Base-by-base conservation (phyloP, 2,329 filamentous ascomycete species). In the Hypoxylon sp. region DNA sequence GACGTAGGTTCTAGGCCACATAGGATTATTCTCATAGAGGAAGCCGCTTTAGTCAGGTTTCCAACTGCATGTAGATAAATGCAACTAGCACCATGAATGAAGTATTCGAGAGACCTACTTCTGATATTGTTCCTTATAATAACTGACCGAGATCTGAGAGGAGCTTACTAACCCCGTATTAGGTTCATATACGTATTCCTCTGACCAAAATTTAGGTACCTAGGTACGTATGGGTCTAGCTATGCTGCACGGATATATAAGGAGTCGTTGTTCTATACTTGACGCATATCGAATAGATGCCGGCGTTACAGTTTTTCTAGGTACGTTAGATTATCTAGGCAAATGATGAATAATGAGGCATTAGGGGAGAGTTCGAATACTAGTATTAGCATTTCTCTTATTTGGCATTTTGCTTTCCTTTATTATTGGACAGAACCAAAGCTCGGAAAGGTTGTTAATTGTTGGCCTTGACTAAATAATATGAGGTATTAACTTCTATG, bases 401-500 rank as follows among this genome's bases (percentile, higher is more conserved):
- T 26, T 26, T 26, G 5, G 26, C 26, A 14, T 13, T 37, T 11
- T 37, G 19, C 19, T 22, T 22, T 3, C 19, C 19, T 22, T 22
- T 22, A 3, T 14, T 14, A 13, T 14, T 37, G 13, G 35, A 14
- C 3, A 37, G 35, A n/a, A 37, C 13, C 8, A 10, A 10, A 44
- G 17, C n/a, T 19, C 17, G 10, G 8, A 19, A 44, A 44, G n/a
- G 39, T 44, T 44, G 39, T 14, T 26, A 26, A 22, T 22, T 22
- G 19, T 22, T 17, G 9, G 11, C 11, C 35, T 39, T 39, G 35
- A n/a, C 13, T 39, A 14, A 14, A 39, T 42, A 42, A 14, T 5
- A 37, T 44, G 39, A 44, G 39, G n/a, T 19, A 44, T 44, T 44
- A 44, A 19, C 39, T 44, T 44, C n/a, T 5, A 44, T 44, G 9